Base-by-base conservation (phyloP, 768 basidiomycete species). In the Kwoniella sp. region DNA sequence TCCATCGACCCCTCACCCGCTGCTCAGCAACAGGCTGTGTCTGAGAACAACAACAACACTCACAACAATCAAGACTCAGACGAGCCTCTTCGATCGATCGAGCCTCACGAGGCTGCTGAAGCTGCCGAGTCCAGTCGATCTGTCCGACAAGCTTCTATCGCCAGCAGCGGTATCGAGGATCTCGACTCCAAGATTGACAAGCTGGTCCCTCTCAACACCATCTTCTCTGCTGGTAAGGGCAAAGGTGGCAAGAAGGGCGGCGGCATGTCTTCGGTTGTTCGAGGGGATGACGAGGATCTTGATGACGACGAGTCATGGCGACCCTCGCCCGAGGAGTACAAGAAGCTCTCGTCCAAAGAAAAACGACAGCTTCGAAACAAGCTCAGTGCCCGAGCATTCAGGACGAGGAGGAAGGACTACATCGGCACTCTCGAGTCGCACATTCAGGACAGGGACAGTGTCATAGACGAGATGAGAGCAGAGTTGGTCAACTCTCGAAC, bases 291-390 rank as follows among this genome's bases (percentile, higher is more conserved):
- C 55, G 78, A 79, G 34, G 78, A 79, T 41, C 45, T 79, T 0
- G 78, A 77, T 30, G 79, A 79, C 52, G 79, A 81, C 30, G 79
- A 81, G 52, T 73, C 71, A 13, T 81, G 79, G 79, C 58, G 79
- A 65, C 79, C 79, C 11, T 75, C 71, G 20, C 89, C 93, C 0
- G 95, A 96, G 70, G 93, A 93, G 67, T 96, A 97, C 83, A 89
- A 91, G 77, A 97, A 92, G 81, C 90, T 99, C 86, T 87, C 87
- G 4, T 89, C 88, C 74, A 97, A 95, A 83, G 94, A 98, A 84
- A 98, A 98, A 82, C 83, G 96, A 9, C 95, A 98, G 80, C 83
- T 98, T 48, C 81, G 95, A 56, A 99, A 99, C 83, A 99, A 99
- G 87, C 93, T 97, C 72, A 90, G 88, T 70, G 95, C 95, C 0